phyloP scores from a whole-genome alignment of 163 green algal genomes.

The Trebouxia gelatinosa region DNA sequence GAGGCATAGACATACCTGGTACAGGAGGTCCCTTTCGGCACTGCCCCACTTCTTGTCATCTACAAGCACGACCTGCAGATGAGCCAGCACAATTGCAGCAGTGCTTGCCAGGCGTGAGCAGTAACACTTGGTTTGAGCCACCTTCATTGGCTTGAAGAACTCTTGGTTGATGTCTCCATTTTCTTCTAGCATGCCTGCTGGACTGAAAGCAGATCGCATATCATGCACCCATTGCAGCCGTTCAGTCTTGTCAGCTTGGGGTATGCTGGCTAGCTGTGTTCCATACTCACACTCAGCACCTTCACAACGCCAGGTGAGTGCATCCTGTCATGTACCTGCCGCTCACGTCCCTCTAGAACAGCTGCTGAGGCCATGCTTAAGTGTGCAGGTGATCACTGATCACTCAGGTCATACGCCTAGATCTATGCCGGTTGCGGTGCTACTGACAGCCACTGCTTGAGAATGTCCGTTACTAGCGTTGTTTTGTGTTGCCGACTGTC shows the following conservation, averaged over 20 bases:
- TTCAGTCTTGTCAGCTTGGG: constrained; percentile 25
- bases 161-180: constrained; percentile 74
- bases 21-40: constrained; percentile 55
- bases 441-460: no score
- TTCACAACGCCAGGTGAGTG: not conserved
- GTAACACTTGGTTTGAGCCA: constrained; percentile 30
- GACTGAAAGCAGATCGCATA: constrained; percentile 63
- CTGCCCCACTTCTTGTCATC: constrained; percentile 65
- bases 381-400: not conserved
- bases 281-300: not conserved
- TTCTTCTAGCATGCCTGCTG: constrained; percentile 52
- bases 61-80: constrained; percentile 42
- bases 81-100: not conserved
- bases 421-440: no score
- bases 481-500: no score
- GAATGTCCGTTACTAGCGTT: no score
- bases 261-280: constrained; percentile 2
- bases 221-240: constrained; percentile 54
- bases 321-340: not conserved
- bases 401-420: not conserved
- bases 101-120: not conserved
- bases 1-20: no score
- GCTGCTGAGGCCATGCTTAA: constrained; percentile 4
- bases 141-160: constrained; percentile 77
- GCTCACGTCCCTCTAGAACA: not conserved